Base-by-base conservation (phyloP, 768 basidiomycete species). In the Rhizopogon roseolus region DNA sequence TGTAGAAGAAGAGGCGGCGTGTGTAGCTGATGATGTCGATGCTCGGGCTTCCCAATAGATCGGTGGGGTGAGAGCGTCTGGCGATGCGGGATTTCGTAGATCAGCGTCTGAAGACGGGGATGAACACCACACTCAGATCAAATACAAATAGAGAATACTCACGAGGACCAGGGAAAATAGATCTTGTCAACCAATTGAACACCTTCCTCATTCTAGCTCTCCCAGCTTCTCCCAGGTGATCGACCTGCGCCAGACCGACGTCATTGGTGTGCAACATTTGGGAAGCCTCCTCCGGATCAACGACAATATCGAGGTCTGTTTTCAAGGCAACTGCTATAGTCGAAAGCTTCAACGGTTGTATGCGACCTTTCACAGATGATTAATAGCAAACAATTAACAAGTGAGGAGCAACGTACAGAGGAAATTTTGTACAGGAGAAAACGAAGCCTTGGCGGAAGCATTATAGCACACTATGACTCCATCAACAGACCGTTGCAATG, bases 391-490 rank as follows among this genome's bases (percentile, higher is more conserved):
- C 48, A 41, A 17, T 16, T 27, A 52, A 54, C 28, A 6, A 41
- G 25, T 40, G 25, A 13, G 42, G 50, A 39, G 49, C 5, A 16
- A 80, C 90, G 69, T 64, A 94, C 93, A 77, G 32, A 95, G 74
- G 45, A 91, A 76, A 29, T 77, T 77, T 65, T 82, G 77, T 16
- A 95, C 77, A 14, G 82, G 84, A 14, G 67, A 67, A 61, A 90
- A 86, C 19, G 92, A 92, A 1, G 72, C 67, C 53, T 66, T 64
- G 54, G 81, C 74, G 1, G 82, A 80, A 9, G 85, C 80, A 69
- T 94, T 90, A 67, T 94, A 97, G 64, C 93, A 97, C 25, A 97
- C 76, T 50, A 97, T 79, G 13, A 87, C 81, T 0, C 88, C 96
- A 57, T 93, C 86, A 48, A 92, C 74, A 17, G 86, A 87, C 80